Base-by-base conservation (phyloP, 257 asterid species). In the Craterostigma plantagineum region DNA sequence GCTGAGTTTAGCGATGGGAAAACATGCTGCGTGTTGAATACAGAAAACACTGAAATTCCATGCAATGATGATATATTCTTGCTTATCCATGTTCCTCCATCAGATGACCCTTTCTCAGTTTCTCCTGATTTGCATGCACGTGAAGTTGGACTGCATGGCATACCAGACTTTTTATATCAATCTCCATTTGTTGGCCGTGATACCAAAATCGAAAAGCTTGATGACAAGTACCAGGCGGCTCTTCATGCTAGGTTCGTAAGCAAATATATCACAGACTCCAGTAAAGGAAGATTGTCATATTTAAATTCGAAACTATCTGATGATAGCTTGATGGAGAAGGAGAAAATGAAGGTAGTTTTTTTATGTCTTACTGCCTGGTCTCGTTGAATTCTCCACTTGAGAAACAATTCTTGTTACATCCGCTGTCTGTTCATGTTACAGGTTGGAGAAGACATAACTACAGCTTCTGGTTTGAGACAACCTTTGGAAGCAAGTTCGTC, bases 21-120 rank as follows among this genome's bases (percentile, higher is more conserved):
- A 44, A 63, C 68, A 45, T 40, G 45, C 54, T 83, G 99, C 62
- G 64, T 64, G 1, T 50, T 90, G 62, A 90, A 90, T 74, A 68
- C 92, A 0, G 94, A 79, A 68, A 94, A 83, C 68, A 54, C 94
- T 16, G 95, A 90, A 53, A 77, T 83, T 73, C 99, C 99, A 49
- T 79, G 99, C 70, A 90, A 90, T 45, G 99, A 90, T 64, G 99
- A 90, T 59, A 79, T 90, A 62, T 90, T 90, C 80, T 77, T 90
- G 67, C 98, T 90, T 54, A 82, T 79, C 61, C 98, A 82, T 12
- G 2, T 11, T 8, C 13, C n/a, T 11, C 5, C 16, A 3, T 40
- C 45, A 40, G 3, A 7, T 8, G 13, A 8, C 23, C 48, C 13
- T 43, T 18, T 33, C 9, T 10, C 9, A 8, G 11, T 30, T 15